Percentiles rank a stretch among this genome's conserved stretches.
These are phyloP conservation scores for Anthracocystis panici-leucophaei DNA, from an alignment of 1,284 basidiomycete species.

Conservation along the genomic window DNA sequence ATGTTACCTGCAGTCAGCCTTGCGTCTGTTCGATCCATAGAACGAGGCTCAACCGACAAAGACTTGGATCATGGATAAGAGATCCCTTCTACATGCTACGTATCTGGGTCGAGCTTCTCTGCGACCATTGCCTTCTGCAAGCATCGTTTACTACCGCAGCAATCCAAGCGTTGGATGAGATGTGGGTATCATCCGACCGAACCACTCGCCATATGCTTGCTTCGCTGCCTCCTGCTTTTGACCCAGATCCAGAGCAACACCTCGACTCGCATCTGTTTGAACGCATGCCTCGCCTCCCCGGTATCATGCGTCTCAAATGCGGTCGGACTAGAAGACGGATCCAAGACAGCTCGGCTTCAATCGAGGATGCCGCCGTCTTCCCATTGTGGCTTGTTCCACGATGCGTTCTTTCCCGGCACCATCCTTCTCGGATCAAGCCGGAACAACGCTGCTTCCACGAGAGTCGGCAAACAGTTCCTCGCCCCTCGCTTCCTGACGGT, in stretches of 20 bases:
- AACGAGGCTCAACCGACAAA: not conserved
- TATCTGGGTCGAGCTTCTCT: not conserved
- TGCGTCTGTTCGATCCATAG: not conserved
- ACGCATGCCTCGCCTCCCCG: not conserved
- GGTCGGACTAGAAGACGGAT: not conserved
- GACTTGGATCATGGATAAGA: not conserved
- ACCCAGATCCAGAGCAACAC: not conserved
- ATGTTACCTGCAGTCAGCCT: not conserved
- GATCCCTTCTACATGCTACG: not conserved
- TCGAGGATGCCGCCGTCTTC: slow-evolving; percentile 9
- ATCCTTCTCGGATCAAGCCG: slow-evolving; percentile 9
- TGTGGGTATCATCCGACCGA: not conserved
- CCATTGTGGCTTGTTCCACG: slow-evolving; percentile 23
- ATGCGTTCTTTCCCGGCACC: not conserved
- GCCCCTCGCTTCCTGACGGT: slow-evolving; percentile 49
- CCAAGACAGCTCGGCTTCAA: too few species aligned
- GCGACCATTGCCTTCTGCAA: not conserved
- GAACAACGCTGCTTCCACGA: slow-evolving; percentile 37
- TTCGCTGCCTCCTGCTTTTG: not conserved
- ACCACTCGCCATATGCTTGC: not conserved
- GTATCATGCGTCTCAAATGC: not conserved
- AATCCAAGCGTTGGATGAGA: not conserved
- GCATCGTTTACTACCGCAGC: too few species aligned
- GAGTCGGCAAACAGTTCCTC: slow-evolving; percentile 49
- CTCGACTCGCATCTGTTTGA: not conserved